phyloP scores from a whole-genome alignment of 306 rosid species.

The Vicia sativa region DNA sequence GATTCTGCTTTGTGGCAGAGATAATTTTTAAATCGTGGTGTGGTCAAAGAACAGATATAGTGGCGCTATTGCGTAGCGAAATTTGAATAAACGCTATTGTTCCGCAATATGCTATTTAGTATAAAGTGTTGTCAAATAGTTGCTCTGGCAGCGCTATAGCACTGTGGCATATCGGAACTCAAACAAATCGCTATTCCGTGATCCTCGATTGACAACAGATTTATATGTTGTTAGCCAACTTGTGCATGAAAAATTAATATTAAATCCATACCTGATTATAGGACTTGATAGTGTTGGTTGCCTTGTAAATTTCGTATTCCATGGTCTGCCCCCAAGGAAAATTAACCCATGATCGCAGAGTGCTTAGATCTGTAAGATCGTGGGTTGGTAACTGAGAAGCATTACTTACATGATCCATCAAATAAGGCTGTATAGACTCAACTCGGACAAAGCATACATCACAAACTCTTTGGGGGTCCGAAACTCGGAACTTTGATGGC shows the following conservation, averaged over 20 bases:
- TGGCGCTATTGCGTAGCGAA: too few species aligned
- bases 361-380: constrained; percentile 92
- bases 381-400: constrained; percentile 90
- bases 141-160: too few species aligned
- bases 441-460: constrained; percentile 94
- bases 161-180: too few species aligned
- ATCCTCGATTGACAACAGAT: too few species aligned
- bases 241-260: not conserved
- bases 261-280: constrained; percentile 58
- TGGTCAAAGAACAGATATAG: too few species aligned
- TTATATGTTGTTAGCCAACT: not conserved
- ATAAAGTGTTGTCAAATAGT: too few species aligned
- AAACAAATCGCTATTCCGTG: too few species aligned
- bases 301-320: constrained; percentile 95
- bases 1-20: not conserved
- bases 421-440: constrained; percentile 81
- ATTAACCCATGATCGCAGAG: constrained; percentile 90
- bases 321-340: constrained; percentile 96
- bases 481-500: constrained; percentile 73
- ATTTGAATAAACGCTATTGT: too few species aligned
- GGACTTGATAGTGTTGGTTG: constrained; percentile 70
- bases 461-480: constrained; percentile 89
- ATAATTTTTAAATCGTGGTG: not conserved
- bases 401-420: constrained; percentile 91
- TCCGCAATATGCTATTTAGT: too few species aligned